Percentiles rank a stretch among this genome's conserved stretches.
These are phyloP conservation scores for Cardamine resedifolia DNA, from an alignment of 345 rosid species.

Conservation along the genomic window DNA sequence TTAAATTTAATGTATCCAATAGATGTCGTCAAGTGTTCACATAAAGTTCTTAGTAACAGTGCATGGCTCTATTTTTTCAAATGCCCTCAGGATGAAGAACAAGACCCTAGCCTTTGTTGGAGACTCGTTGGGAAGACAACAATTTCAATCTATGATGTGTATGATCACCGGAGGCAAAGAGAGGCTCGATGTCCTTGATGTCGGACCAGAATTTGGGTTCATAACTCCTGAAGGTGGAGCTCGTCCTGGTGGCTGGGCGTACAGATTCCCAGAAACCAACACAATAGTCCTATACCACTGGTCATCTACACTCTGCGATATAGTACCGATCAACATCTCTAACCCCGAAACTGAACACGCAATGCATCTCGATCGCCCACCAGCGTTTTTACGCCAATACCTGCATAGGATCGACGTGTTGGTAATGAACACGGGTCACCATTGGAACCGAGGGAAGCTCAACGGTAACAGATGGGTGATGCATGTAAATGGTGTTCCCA, in stretches of 20 bases:
- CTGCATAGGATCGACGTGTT: constrained; percentile 61
- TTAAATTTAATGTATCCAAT: constrained; percentile 3
- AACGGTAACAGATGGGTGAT: constrained; percentile 72
- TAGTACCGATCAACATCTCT: constrained; percentile 51
- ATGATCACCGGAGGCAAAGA: constrained; percentile 67
- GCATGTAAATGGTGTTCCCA: constrained; percentile 58
- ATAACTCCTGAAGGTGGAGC: constrained; percentile 46
- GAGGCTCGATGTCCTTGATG: constrained; percentile 51
- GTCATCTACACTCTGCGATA: constrained; percentile 72
- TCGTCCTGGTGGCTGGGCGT: constrained; percentile 84
- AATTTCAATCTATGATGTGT: constrained; percentile 83
- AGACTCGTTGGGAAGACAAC: constrained; percentile 84
- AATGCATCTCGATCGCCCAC: constrained; percentile 88
- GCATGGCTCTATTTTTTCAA: constrained; percentile 19
- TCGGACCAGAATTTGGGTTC: constrained; percentile 61
- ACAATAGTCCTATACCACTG: constrained; percentile 74
- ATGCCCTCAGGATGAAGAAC: constrained; percentile 56
- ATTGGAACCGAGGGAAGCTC: constrained; percentile 80
- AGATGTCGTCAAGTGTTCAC: constrained; percentile 12
- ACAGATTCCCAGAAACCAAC: constrained; percentile 62
- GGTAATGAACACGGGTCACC: constrained; percentile 81
- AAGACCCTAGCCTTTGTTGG: constrained; percentile 86
- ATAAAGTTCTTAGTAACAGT: constrained; percentile 27
- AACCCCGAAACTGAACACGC: constrained; percentile 57
- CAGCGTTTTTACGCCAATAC: constrained; percentile 56